These are phyloP conservation scores for Serendipita indica DNA, from an alignment of 768 basidiomycete species.

Conservation along the genomic window DNA sequence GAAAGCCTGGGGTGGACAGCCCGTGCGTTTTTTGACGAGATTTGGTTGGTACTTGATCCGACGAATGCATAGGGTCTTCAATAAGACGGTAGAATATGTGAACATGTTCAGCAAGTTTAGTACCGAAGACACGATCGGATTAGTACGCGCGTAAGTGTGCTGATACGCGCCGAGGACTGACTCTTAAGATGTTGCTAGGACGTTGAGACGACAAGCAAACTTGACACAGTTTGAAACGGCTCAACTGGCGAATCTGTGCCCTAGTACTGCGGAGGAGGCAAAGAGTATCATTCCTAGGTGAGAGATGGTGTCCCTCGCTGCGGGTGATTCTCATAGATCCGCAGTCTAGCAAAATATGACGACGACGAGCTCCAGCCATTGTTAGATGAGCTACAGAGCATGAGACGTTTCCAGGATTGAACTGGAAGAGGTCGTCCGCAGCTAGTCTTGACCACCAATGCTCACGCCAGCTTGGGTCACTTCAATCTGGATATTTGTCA, in stretches of 20 bases:
- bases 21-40: conserved; percentile 46
- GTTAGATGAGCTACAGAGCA: conserved; percentile 77
- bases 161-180: neutral
- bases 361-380: conserved; percentile 72
- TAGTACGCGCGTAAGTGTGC: conserved; percentile 65
- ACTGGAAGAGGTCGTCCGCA: no score
- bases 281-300: conserved; percentile 85
- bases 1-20: conserved; percentile 72
- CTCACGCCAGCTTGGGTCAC: no score
- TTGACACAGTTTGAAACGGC: conserved; percentile 85
- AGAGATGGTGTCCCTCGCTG: conserved; percentile 12
- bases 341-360: conserved; percentile 71
- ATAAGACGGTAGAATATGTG: conserved; percentile 85
- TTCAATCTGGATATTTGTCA: no score
- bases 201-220: conserved; percentile 59
- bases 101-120: conserved; percentile 84
- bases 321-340: neutral
- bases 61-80: conserved; percentile 52
- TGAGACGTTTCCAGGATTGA: conserved; percentile 79
- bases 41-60: neutral
- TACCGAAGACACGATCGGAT: conserved; percentile 66
- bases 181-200: conserved; percentile 29
- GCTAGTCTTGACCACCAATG: no score
- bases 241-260: conserved; percentile 83
- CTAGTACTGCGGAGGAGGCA: conserved; percentile 76